A percentile compares a stretch with the other conserved stretches of the same genome.
Evolutionary conservation across 257 asterid genomes (phyloP).

Genomic region (Solanum pimpinellifolium): DNA sequence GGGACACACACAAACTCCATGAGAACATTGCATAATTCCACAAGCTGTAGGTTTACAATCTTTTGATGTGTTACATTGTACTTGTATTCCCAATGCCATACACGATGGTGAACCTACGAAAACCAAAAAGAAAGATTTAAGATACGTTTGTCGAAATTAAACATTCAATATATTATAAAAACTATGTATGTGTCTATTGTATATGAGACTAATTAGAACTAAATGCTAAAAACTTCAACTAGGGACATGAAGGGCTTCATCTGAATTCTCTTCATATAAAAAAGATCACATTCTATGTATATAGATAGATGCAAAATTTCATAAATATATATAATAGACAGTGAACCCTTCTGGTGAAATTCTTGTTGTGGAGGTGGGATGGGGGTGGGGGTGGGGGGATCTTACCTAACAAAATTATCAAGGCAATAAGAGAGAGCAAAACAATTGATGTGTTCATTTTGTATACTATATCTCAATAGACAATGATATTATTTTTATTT

Average conservation of each 20-base stretch:
- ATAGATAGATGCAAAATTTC: too few relatives aligned
- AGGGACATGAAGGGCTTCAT: not conserved
- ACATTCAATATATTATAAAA: not conserved
- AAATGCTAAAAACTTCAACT: not conserved
- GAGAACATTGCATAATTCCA: too few relatives aligned
- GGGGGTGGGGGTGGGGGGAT: accelerated
- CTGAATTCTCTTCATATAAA: too few relatives aligned
- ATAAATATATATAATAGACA: too few relatives aligned
- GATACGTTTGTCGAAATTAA: not conserved
- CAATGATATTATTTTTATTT: not conserved
- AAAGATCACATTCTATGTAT: too few relatives aligned
- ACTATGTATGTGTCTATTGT: not conserved
- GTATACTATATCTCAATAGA: not conserved
- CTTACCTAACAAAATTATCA: not conserved
- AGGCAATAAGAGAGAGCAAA: not conserved
- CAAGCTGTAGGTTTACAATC: too few relatives aligned
- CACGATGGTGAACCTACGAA: too few relatives aligned
- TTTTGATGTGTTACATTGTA: too few relatives aligned
- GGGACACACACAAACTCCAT: too few relatives aligned
- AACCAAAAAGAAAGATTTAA: not conserved
- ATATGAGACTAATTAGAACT: not conserved
- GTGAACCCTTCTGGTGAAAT: too few relatives aligned
- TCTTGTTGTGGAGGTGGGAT: too few relatives aligned
- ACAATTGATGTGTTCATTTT: not conserved
- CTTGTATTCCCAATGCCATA: too few relatives aligned